phyloP scores from a whole-genome alignment of 2,329 filamentous ascomycete genomes.

The Curvularia lunata region DNA sequence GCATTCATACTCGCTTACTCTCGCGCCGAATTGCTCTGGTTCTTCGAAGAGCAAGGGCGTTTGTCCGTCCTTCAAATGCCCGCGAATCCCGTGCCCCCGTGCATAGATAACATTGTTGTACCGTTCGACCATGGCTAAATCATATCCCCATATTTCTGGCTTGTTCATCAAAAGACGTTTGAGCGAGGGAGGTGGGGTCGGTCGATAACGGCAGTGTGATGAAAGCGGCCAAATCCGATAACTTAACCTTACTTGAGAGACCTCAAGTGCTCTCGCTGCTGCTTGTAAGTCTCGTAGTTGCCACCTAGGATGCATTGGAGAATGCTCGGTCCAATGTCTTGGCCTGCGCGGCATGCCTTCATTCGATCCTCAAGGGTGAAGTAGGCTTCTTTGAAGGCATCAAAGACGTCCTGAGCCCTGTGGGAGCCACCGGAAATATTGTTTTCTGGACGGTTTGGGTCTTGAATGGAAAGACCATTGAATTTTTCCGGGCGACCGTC shows the following conservation, averaged over 20 bases:
- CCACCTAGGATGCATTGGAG: slow-evolving; percentile 75
- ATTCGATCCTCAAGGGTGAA: slow-evolving; percentile 59
- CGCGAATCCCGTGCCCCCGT: neutral
- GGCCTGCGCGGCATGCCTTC: slow-evolving; percentile 34
- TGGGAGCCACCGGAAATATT: slow-evolving; percentile 89
- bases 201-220: neutral
- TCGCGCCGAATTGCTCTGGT: neutral
- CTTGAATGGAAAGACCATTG: slow-evolving; percentile 82
- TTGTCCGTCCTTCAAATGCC: neutral
- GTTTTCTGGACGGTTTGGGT: slow-evolving; percentile 84
- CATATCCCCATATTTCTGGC: neutral
- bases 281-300: slow-evolving; percentile 76
- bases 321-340: slow-evolving; percentile 59
- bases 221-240: slow-evolving; percentile 5
- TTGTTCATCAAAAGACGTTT: neutral
- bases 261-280: slow-evolving; percentile 69
- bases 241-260: slow-evolving; percentile 34
- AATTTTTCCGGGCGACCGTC: slow-evolving; percentile 41
- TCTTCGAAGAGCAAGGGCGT: neutral
- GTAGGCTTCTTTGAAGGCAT: slow-evolving; percentile 66
- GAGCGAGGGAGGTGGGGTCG: neutral
- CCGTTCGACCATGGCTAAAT: neutral
- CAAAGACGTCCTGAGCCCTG: slow-evolving; percentile 70
- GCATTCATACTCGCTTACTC: slow-evolving; percentile 21
- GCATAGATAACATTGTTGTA: neutral